These are phyloP conservation scores for Suillus lakei DNA, from an alignment of 768 basidiomycete species.

Conservation along the genomic window DNA sequence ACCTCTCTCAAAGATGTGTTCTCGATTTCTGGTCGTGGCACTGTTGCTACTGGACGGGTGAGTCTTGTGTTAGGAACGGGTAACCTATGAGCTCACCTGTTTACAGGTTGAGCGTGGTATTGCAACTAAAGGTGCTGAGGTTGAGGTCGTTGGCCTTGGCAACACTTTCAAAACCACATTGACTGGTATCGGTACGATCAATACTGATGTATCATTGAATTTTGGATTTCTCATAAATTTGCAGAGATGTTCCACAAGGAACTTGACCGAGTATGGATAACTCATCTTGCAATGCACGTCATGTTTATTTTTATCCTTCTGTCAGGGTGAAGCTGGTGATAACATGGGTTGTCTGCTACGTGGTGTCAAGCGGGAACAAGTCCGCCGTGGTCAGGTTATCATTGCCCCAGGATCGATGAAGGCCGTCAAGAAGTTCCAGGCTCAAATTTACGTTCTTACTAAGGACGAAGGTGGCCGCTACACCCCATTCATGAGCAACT, in stretches of 20 bases:
- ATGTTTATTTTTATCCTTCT: not conserved
- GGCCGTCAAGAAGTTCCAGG: conserved; percentile 92
- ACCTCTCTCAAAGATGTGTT: conserved; percentile 70
- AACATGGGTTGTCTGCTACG: conserved; percentile 98
- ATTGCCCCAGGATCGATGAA: conserved; percentile 90
- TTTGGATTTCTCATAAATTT: not conserved
- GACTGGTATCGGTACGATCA: conserved; percentile 83
- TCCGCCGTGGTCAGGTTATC: conserved; percentile 92
- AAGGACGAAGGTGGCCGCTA: conserved; percentile 68
- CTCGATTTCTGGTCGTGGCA: conserved; percentile 98
- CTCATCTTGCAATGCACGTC: not conserved
- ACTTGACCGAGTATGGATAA: conserved; percentile 77
- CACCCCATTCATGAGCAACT: conserved; percentile 92
- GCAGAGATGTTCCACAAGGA: conserved; percentile 99
- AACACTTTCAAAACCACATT: conserved; percentile 85
- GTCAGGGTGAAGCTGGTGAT: conserved; percentile 93
- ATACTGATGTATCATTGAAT: not conserved
- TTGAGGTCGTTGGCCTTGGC: conserved; percentile 92
- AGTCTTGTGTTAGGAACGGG: conserved; percentile 26
- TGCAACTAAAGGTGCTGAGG: conserved; percentile 88
- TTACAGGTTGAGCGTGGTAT: conserved; percentile 87
- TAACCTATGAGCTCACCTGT: not conserved
- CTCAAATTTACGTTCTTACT: conserved; percentile 76
- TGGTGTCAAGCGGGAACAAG: conserved; percentile 96
- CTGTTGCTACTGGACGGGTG: conserved; percentile 94